Evolutionary conservation across 495 filamentous ascomycete genomes (phyloP).

Genomic region (Talaromyces liani): DNA sequence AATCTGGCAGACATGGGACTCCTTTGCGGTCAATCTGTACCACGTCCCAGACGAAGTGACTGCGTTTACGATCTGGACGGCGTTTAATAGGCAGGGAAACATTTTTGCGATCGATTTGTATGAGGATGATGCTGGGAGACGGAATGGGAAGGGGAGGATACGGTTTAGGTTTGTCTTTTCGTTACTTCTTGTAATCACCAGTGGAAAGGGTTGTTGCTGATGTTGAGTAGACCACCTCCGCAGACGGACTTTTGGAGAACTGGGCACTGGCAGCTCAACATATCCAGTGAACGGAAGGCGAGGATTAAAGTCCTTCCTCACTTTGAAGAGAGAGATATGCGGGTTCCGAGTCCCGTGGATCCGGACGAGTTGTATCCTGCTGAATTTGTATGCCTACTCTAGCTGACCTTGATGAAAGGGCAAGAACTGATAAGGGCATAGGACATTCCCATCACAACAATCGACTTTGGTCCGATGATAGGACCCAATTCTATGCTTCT

Average conservation of each 20-base stretch:
- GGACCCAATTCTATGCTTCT: conserved; percentile 20
- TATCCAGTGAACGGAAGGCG: conserved; percentile 13
- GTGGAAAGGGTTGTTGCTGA: conserved; percentile 9
- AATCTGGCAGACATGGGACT: conserved; percentile 31
- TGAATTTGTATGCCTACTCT: conserved; percentile 21
- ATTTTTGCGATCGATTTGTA: conserved; percentile 38
- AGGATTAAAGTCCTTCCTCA: conserved; percentile 10
- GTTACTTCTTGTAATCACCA: neutral
- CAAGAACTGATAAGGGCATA: conserved; percentile 5
- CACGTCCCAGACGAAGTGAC: conserved; percentile 25
- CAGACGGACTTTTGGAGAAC: conserved; percentile 29
- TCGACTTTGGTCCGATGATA: conserved; percentile 27
- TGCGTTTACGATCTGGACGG: conserved; percentile 28
- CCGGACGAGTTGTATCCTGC: conserved; percentile 19
- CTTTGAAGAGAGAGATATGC: conserved; percentile 15
- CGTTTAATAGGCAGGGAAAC: conserved; percentile 32
- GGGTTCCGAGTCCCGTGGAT: conserved; percentile 24
- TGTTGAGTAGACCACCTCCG: conserved; percentile 31
- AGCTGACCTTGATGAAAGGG: neutral
- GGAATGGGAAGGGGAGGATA: conserved; percentile 24
- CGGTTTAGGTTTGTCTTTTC: conserved; percentile 32
- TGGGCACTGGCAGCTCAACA: conserved; percentile 18
- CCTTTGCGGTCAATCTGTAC: conserved; percentile 26
- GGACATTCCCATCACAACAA: conserved; percentile 20
- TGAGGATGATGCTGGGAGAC: conserved; percentile 24